Conservation (phyloP, 768 basidiomycete species). For the Suillus subaureus region DNA sequence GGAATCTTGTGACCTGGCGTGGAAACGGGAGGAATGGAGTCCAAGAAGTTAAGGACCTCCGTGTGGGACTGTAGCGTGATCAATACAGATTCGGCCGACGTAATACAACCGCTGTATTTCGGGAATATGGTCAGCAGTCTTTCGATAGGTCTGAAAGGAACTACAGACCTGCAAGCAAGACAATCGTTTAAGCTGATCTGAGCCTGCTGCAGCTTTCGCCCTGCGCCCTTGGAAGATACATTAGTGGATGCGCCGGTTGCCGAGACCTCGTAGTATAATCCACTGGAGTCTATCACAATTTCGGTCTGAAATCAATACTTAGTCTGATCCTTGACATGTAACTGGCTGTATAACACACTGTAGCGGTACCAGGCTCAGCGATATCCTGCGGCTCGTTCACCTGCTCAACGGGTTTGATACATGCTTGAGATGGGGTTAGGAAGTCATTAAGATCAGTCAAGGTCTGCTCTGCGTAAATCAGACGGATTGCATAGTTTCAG, state of each 20-base stretch:
- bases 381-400: conserved; percentile 43
- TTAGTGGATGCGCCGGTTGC: conserved; percentile 27
- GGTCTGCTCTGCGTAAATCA: conserved; percentile 50
- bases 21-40: conserved; percentile 48
- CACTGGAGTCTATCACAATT: conserved; percentile 84
- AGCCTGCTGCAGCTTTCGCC: conserved; percentile 82
- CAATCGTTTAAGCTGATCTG: conserved; percentile 98
- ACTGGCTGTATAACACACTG: conserved; percentile 31
- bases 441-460: conserved; percentile 96
- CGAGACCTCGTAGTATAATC: conserved; percentile 86
- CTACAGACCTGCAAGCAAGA: conserved; percentile 86
- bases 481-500: conserved; percentile 8
- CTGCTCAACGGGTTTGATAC: conserved; percentile 90
- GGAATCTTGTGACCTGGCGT: conserved; percentile 53
- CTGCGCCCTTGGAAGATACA: conserved; percentile 25
- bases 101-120: conserved; percentile 86
- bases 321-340: conserved; percentile 1
- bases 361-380: conserved; percentile 43
- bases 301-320: conserved; percentile 63
- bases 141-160: neutral
- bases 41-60: conserved; percentile 84
- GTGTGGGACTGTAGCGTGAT: conserved; percentile 95
- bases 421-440: conserved; percentile 93
- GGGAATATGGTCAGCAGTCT: conserved; percentile 3
- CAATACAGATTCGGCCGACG: conserved; percentile 95